These are phyloP conservation scores for Lactifluus hygrophoroides DNA, from an alignment of 768 basidiomycete genomes.

Conservation along the genomic window DNA sequence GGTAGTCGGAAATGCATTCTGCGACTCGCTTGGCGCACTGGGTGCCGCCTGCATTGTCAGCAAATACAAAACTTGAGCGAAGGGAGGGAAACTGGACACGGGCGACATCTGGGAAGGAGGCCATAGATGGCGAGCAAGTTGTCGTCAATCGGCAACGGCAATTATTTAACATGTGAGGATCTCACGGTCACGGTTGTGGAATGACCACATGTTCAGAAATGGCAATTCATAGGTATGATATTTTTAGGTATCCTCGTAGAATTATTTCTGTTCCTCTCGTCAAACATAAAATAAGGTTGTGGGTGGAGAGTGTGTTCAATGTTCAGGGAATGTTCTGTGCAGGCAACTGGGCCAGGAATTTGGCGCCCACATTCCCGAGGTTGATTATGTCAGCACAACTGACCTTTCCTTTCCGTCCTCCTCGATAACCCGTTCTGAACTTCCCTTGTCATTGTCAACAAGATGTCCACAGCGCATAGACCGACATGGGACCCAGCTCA, in stretches of 20 bases:
- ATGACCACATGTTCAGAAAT: too few species aligned
- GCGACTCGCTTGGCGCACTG: slow-evolving; percentile 49
- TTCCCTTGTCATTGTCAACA: not conserved
- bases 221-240: too few species aligned
- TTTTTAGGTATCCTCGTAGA: too few species aligned
- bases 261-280: too few species aligned
- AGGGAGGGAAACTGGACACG: slow-evolving; percentile 59
- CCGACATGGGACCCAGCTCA: slow-evolving; percentile 98
- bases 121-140: not conserved
- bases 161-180: too few species aligned
- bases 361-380: not conserved
- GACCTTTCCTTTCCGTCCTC: not conserved
- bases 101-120: slow-evolving; percentile 32
- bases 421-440: not conserved
- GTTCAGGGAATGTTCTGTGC: too few species aligned
- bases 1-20: slow-evolving; percentile 56
- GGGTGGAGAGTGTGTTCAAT: too few species aligned
- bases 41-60: slow-evolving; percentile 77
- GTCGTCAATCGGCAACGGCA: too few species aligned
- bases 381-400: slow-evolving; percentile 4
- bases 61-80: slow-evolving; percentile 52
- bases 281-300: too few species aligned
- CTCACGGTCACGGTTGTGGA: not conserved
- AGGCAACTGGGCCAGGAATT: not conserved
- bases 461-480: slow-evolving; percentile 77